These are phyloP conservation scores for Diaporthe australafricana DNA, from an alignment of 2,329 filamentous ascomycete species.

Conservation along the genomic window DNA sequence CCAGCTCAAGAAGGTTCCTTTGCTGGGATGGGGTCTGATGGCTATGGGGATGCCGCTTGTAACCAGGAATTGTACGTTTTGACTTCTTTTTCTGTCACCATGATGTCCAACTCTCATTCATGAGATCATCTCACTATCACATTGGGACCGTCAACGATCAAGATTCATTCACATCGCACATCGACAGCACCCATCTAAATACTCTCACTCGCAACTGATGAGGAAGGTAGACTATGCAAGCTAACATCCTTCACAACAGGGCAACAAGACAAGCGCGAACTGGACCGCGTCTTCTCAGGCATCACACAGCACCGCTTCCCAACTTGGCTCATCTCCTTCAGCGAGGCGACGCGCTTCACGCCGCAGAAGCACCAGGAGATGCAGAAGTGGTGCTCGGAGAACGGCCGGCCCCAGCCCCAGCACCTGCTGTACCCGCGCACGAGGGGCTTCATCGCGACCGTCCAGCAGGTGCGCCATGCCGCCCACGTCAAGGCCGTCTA, in stretches of 20 bases:
- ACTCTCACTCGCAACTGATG: not conserved
- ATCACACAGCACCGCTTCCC: conserved; percentile 65
- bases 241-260: conserved; percentile 17
- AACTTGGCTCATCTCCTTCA: conserved; percentile 74
- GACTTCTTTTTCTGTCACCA: not conserved
- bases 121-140: no score
- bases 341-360: conserved; percentile 72
- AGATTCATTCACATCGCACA: not conserved
- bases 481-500: conserved; percentile 66
- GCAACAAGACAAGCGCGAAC: conserved; percentile 60
- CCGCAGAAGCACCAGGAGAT: conserved; percentile 63
- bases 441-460: conserved; percentile 70
- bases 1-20: conserved; percentile 68
- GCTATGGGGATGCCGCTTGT: conserved; percentile 75
- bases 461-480: conserved; percentile 64
- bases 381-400: conserved; percentile 62
- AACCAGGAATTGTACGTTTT: conserved; percentile 61
- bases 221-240: not conserved
- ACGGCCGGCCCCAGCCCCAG: conserved; percentile 61
- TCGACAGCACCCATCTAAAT: not conserved
- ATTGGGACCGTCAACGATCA: not conserved
- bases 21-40: conserved; percentile 74
- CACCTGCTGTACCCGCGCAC: conserved; percentile 71
- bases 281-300: conserved; percentile 67
- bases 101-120: not conserved